phyloP scores from a whole-genome alignment of 108 stramenopile species.

The Pseudonitzschia delicatissima region DNA sequence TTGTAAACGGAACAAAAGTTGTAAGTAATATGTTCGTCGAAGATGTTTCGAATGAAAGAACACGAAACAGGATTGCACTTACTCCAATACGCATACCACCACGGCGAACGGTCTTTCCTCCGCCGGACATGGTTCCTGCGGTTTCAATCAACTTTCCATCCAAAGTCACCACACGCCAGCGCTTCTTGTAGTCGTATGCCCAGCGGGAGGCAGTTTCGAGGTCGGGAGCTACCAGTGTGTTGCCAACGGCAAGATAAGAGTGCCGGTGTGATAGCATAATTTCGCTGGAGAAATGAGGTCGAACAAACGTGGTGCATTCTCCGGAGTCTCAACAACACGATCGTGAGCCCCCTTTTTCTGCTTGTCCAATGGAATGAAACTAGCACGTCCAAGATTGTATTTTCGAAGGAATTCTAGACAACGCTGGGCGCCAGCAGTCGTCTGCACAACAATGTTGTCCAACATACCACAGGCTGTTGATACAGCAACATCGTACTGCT shows the following conservation, averaged over 20 bases:
- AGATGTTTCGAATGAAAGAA: neutral
- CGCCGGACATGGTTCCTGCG: slow-evolving; percentile 98
- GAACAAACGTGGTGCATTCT: slow-evolving; percentile 87
- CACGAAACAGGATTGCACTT: slow-evolving; percentile 25
- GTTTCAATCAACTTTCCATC: slow-evolving; percentile 96
- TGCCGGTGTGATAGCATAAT: slow-evolving; percentile 82
- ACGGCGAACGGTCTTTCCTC: slow-evolving; percentile 80
- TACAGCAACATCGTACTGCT: slow-evolving; percentile 95
- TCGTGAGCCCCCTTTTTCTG: slow-evolving; percentile 90
- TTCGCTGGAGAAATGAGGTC: slow-evolving; percentile 79
- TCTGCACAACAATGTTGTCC: slow-evolving; percentile 95
- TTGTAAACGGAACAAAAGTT: slow-evolving; percentile 9
- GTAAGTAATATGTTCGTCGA: neutral
- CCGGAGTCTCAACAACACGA: slow-evolving; percentile 80
- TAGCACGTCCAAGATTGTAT: slow-evolving; percentile 92
- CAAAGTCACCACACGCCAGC: slow-evolving; percentile 93
- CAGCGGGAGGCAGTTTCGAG: slow-evolving; percentile 88
- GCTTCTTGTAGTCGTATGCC: slow-evolving; percentile 90
- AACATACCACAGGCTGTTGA: slow-evolving; percentile 94
- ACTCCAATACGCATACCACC: slow-evolving; percentile 85
- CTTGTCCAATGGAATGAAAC: slow-evolving; percentile 93
- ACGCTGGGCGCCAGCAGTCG: slow-evolving; percentile 89
- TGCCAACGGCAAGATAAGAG: slow-evolving; percentile 90
- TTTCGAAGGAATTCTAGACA: slow-evolving; percentile 91
- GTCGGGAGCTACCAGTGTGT: slow-evolving; percentile 96